Conservation (phyloP, 495 filamentous ascomycete genomes). For the Sabuloglossum arenarium region DNA sequence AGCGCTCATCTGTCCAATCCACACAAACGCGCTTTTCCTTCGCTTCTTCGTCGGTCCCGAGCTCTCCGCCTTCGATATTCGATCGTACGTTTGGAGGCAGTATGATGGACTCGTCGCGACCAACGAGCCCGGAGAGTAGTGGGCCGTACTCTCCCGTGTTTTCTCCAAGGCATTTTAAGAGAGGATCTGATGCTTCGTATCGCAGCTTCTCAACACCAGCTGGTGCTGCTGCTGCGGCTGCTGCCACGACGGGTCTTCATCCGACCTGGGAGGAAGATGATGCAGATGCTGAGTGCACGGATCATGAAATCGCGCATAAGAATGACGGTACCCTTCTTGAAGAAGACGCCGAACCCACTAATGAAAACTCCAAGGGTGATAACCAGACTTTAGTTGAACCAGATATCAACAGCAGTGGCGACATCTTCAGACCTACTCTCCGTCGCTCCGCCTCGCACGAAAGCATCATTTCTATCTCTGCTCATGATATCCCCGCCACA, state of each 20-base stretch:
- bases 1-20: constrained; percentile 47
- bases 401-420: background rate
- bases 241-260: background rate
- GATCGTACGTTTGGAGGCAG: constrained; percentile 37
- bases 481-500: constrained; percentile 24
- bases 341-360: background rate
- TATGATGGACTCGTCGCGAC: constrained; percentile 35
- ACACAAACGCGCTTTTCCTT: constrained; percentile 28
- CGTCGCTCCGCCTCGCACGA: constrained; percentile 23
- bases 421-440: constrained; percentile 11
- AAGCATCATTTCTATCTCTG: constrained; percentile 28
- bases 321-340: background rate
- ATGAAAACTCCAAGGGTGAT: background rate
- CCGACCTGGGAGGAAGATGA: constrained; percentile 13
- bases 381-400: background rate
- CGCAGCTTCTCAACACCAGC: constrained; percentile 22
- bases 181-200: constrained; percentile 30
- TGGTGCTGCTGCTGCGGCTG: constrained; percentile 6
- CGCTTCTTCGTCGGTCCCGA: constrained; percentile 49
- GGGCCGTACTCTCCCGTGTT: constrained; percentile 36
- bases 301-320: background rate
- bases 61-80: constrained; percentile 66
- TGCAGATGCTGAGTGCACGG: background rate
- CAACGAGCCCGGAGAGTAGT: constrained; percentile 46
- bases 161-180: constrained; percentile 27